Conservation (phyloP, 225 moss, liverwort and hornwort species). For the Antitrichia curtipendula region DNA sequence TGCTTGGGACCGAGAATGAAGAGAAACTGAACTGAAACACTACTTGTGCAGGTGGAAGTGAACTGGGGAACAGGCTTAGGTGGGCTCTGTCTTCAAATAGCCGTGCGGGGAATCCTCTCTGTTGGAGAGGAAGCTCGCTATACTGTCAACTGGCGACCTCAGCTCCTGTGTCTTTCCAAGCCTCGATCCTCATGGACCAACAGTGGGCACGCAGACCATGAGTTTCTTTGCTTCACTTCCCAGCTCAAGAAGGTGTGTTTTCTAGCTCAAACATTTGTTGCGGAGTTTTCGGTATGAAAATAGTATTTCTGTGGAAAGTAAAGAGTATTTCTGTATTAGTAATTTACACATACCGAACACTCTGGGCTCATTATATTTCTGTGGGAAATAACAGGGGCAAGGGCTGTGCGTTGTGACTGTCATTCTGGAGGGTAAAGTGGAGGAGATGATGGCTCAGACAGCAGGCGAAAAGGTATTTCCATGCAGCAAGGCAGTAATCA, state of each 20-base stretch:
- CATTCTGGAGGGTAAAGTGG: constrained; percentile 75
- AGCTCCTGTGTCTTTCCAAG: constrained; percentile 81
- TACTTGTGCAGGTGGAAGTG: constrained; percentile 72
- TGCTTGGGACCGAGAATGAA: background rate
- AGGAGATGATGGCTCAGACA: constrained; percentile 54
- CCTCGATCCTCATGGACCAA: constrained; percentile 56
- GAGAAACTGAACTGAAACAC: background rate
- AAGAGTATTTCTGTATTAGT: background rate
- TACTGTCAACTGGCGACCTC: constrained; percentile 96
- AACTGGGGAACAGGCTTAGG: constrained; percentile 99
- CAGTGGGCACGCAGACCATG: constrained; percentile 55
- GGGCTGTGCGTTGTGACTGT: constrained; percentile 85
- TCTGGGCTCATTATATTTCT: background rate
- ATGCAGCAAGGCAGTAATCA: background rate
- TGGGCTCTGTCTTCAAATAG: constrained; percentile 77
- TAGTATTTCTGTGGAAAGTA: background rate
- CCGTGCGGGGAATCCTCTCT: constrained; percentile 71
- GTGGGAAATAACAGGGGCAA: constrained; percentile 48
- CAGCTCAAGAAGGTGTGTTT: constrained; percentile 81
- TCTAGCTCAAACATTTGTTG: background rate
- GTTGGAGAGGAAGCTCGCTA: constrained; percentile 94
- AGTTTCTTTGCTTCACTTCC: constrained; percentile 79
- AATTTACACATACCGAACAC: background rate
- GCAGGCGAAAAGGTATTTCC: constrained; percentile 63
- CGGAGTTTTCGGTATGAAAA: background rate